phyloP scores from a whole-genome alignment of 2,329 filamentous ascomycete genomes.

The Paecilomyces sp. region DNA sequence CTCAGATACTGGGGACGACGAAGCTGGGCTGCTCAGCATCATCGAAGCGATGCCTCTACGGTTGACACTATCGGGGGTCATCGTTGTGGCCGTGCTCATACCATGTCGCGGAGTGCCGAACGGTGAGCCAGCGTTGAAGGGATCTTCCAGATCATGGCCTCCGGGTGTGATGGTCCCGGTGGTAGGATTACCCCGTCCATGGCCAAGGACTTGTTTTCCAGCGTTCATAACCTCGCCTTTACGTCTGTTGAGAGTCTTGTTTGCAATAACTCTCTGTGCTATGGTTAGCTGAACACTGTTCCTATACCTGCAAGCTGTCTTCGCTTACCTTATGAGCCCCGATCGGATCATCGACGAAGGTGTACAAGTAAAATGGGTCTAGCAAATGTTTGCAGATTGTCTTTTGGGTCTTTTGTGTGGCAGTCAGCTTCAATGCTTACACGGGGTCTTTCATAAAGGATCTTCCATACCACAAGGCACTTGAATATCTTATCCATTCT shows the following conservation, averaged over 20 bases:
- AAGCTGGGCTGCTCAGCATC: background rate
- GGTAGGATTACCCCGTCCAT: background rate
- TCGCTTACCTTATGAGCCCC: conserved; percentile 12
- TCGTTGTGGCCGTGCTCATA: background rate
- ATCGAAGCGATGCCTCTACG: background rate
- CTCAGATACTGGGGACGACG: background rate
- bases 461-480: conserved; percentile 9
- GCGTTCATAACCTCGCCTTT: conserved; percentile 25
- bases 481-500: conserved; percentile 12
- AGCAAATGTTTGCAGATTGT: conserved; percentile 34
- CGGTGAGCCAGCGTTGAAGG: background rate
- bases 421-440: conserved; percentile 1
- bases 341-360: conserved; percentile 30
- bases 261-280: conserved; percentile 20
- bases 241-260: conserved; percentile 24
- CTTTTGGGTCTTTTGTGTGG: conserved; percentile 19
- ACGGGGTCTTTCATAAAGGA: background rate
- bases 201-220: conserved; percentile 19
- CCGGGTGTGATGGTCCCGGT: background rate
- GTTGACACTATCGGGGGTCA: background rate
- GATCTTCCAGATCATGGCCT: background rate
- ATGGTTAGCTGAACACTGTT: background rate
- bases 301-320: background rate
- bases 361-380: conserved; percentile 23
- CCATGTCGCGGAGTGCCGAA: background rate